Evolutionary conservation across 495 filamentous ascomycete species (phyloP).

Genomic region (Neurospora terricola): DNA sequence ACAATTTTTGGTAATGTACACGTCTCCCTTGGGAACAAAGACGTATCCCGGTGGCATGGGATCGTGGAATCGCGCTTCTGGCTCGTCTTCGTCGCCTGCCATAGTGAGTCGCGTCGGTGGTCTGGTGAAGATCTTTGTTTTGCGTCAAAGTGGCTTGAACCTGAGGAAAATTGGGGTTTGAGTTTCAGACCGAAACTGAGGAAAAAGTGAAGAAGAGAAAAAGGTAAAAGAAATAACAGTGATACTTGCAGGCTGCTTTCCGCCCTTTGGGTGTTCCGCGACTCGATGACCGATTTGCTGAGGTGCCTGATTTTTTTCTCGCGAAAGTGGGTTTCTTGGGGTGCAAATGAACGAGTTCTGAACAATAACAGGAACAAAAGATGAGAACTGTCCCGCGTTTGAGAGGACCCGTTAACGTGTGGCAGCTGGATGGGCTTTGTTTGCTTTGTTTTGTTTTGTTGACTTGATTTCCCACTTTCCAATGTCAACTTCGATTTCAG

Average conservation of each 20-base stretch:
- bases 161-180: not conserved
- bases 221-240: not conserved
- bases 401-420: not conserved
- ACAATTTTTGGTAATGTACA: conserved; percentile 30
- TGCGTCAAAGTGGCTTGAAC: not conserved
- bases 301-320: not conserved
- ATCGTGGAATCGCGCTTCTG: conserved; percentile 5
- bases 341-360: not conserved
- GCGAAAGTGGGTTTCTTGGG: not conserved
- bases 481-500: not conserved
- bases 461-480: not conserved
- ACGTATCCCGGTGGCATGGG: conserved; percentile 24
- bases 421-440: not conserved
- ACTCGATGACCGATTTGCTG: not conserved
- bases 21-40: conserved; percentile 29
- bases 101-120: not conserved
- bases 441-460: not conserved
- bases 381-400: not conserved
- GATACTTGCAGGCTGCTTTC: not conserved
- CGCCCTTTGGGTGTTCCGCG: not conserved
- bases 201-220: not conserved
- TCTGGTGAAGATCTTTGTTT: not conserved
- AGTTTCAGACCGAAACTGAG: not conserved
- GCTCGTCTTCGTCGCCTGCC: conserved; percentile 5
- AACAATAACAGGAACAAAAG: not conserved